A percentile compares a stretch with the other conserved stretches of the same genome.
Conservation (phyloP, 1,139 yeast genomes). For the Komagataea norvegica region DNA sequence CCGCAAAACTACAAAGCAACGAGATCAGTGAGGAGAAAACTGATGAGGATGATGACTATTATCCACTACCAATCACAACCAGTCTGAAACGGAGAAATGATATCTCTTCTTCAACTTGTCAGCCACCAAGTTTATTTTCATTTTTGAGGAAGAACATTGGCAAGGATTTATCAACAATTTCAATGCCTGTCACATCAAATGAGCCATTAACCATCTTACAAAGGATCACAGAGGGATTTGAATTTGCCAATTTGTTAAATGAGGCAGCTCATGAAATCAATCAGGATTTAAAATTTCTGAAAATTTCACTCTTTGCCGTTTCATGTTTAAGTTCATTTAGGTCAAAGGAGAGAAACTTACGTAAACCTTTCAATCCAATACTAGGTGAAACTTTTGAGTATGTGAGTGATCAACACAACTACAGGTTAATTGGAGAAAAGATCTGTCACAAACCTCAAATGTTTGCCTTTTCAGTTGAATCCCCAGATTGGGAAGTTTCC, state of each 20-base stretch:
- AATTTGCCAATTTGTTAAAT: conserved; percentile 64
- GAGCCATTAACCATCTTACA: conserved; percentile 87
- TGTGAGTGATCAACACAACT: conserved; percentile 71
- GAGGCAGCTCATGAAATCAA: conserved; percentile 45
- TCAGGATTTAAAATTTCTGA: conserved; percentile 56
- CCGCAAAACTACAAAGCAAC: conserved; percentile 4
- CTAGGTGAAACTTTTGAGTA: conserved; percentile 84
- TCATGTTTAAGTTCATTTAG: conserved; percentile 68
- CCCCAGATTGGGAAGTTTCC: conserved; percentile 67
- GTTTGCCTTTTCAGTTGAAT: conserved; percentile 74
- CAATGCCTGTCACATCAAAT: conserved; percentile 93
- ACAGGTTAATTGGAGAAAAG: conserved; percentile 70
- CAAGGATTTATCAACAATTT: conserved; percentile 76
- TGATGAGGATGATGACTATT: conserved; percentile 35
- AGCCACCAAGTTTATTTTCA: conserved; percentile 79
- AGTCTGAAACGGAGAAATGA: conserved; percentile 51
- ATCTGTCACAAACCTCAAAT: conserved; percentile 80
- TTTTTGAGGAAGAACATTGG: conserved; percentile 88
- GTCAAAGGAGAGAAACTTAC: conserved; percentile 64
- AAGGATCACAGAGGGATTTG: conserved; percentile 72
- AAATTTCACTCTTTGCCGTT: conserved; percentile 80
- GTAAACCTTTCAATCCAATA: conserved; percentile 92
- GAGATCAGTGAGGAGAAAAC: conserved; percentile 19
- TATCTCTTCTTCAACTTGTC: conserved; percentile 53
- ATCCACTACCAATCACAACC: conserved; percentile 54